Percentiles rank a stretch among this genome's conserved stretches.
These are phyloP conservation scores for Talaromyces pinophilus DNA, from an alignment of 2,329 filamentous ascomycete genomes.

Conservation along the genomic window DNA sequence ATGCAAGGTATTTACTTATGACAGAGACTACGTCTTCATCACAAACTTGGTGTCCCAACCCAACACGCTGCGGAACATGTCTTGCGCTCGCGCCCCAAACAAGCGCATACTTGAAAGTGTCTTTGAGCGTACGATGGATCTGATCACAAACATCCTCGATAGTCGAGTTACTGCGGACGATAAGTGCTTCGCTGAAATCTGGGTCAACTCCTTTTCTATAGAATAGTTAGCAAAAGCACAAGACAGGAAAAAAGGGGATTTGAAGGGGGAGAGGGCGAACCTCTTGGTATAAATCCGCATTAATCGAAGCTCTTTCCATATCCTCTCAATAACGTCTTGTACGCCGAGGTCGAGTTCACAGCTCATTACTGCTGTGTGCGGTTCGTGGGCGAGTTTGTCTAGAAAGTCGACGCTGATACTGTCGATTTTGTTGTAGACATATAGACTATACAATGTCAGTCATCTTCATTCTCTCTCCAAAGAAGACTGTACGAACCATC, in stretches of 20 bases:
- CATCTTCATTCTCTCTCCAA: not conserved
- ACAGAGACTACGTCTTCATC: constrained; percentile 71
- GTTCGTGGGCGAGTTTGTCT: constrained; percentile 86
- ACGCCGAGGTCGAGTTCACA: constrained; percentile 95
- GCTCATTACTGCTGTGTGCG: constrained; percentile 93
- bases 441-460: constrained; percentile 59
- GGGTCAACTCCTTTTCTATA: constrained; percentile 82
- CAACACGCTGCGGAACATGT: constrained; percentile 91
- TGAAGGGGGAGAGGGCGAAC: constrained; percentile 32
- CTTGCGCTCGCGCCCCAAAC: constrained; percentile 97
- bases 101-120: constrained; percentile 97
- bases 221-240: not conserved
- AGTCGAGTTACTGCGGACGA: constrained; percentile 81
- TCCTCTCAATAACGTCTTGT: constrained; percentile 87
- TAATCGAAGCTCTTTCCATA: constrained; percentile 88
- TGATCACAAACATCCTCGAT: constrained; percentile 98
- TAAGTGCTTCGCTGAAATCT: constrained; percentile 85
- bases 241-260: too few relatives aligned
- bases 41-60: constrained; percentile 74
- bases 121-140: constrained; percentile 90
- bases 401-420: constrained; percentile 90
- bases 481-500: constrained; percentile 50
- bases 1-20: constrained; percentile 51
- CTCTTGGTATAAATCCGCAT: constrained; percentile 94
- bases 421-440: constrained; percentile 99